phyloP scores from a whole-genome alignment of 371 early-diverging fungal genomes.

The Haplosporangium sp. region DNA sequence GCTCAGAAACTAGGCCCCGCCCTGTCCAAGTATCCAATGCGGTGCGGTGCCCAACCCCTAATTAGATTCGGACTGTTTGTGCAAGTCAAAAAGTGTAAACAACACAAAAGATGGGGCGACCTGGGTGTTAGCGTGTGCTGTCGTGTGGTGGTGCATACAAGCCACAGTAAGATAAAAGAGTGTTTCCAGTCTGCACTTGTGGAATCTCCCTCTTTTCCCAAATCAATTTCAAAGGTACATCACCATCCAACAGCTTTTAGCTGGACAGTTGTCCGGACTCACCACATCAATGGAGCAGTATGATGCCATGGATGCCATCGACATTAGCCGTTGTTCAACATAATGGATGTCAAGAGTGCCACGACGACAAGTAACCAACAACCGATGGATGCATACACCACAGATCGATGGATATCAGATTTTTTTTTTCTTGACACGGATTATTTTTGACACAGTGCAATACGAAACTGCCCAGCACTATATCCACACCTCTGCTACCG shows the following conservation, averaged over 20 bases:
- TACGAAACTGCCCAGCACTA: too few relatives aligned
- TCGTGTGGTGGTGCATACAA: not conserved
- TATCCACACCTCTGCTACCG: too few relatives aligned
- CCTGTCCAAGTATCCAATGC: too few relatives aligned
- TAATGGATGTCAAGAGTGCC: not conserved
- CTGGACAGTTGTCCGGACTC: too few relatives aligned
- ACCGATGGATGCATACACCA: not conserved
- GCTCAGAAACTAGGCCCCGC: not conserved
- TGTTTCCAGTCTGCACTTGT: not conserved
- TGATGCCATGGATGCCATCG: not conserved
- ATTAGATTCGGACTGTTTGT: too few relatives aligned
- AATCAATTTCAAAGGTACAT: slow-evolving; percentile 12
- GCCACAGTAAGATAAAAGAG: slow-evolving; percentile 7
- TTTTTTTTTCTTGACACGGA: not conserved
- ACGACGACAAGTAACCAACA: not conserved
- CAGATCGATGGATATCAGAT: not conserved
- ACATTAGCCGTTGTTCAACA: not conserved
- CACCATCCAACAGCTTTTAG: not conserved
- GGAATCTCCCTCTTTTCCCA: slow-evolving; percentile 12
- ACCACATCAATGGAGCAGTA: too few relatives aligned
- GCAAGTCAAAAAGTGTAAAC: not conserved
- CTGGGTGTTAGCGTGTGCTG: not conserved
- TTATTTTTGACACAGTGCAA: not conserved
- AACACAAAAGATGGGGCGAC: not conserved
- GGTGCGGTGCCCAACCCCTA: too few relatives aligned